Percentiles rank a stretch among this genome's conserved stretches.
Conservation (phyloP, 2,329 filamentous ascomycete species). For the Mollisia scopiformis region DNA sequence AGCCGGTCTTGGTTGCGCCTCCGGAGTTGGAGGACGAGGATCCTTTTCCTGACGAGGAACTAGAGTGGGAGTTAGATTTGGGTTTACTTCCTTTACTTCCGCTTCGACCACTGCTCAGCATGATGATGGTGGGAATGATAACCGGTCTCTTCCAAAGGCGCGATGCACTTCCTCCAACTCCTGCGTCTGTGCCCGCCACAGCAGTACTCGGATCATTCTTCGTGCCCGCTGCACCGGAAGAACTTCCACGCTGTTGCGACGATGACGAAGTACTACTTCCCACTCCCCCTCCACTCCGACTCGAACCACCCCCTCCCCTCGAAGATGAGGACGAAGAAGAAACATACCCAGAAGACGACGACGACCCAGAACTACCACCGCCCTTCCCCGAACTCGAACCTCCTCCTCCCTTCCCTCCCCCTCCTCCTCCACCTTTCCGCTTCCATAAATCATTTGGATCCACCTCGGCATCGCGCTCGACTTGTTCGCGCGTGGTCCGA, state of each 20-base stretch:
- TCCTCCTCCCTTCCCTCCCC: conserved; percentile 48
- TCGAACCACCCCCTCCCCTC: neutral
- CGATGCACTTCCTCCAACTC: neutral
- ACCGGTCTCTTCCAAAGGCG: no score
- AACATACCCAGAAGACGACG: conserved; percentile 31
- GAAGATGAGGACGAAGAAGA: conserved; percentile 18
- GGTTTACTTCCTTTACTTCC: neutral
- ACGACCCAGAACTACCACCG: conserved; percentile 13
- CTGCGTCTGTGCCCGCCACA: neutral
- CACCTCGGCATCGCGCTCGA: conserved; percentile 13
- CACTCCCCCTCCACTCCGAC: conserved; percentile 2
- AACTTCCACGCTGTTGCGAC: neutral
- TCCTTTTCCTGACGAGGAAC: conserved; percentile 24
- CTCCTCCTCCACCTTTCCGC: conserved; percentile 62
- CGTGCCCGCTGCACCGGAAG: neutral
- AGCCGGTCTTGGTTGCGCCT: conserved; percentile 58
- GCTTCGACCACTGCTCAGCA: neutral
- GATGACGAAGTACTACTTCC: conserved; percentile 24
- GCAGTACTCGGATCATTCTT: neutral
- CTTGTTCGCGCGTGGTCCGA: conserved; percentile 23
- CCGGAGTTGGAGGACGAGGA: conserved; percentile 41
- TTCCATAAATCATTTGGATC: conserved; percentile 53
- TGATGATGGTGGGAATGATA: no score
- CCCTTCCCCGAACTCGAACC: conserved; percentile 2
- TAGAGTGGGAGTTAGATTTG: conserved; percentile 2